These are phyloP conservation scores for Fonsecaea multimorphosa DNA, from an alignment of 2,329 filamentous ascomycete genomes.

Conservation along the genomic window DNA sequence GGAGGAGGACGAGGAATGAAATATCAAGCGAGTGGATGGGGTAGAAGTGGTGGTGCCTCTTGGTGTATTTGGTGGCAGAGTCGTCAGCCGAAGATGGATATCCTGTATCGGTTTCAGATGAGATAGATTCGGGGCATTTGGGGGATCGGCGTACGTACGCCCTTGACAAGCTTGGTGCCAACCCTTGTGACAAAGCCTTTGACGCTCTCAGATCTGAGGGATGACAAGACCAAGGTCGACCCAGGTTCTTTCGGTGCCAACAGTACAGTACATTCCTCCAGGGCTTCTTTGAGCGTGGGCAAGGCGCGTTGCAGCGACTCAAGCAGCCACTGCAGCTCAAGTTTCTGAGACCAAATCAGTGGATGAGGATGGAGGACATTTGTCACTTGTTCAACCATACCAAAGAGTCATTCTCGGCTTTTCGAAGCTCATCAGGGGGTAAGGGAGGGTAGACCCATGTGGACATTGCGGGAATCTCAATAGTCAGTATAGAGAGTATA, in stretches of 20 bases:
- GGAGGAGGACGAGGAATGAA: slow-evolving; percentile 61
- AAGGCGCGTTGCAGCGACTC: slow-evolving; percentile 66
- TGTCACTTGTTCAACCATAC: slow-evolving; percentile 44
- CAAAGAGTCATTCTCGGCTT: slow-evolving; percentile 60
- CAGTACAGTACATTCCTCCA: slow-evolving; percentile 87
- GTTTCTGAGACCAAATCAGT: slow-evolving; percentile 29
- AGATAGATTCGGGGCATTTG: background rate
- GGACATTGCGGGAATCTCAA: slow-evolving; percentile 55
- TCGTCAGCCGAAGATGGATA: slow-evolving; percentile 76
- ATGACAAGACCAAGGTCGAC: slow-evolving; percentile 87
- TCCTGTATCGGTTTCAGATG: slow-evolving; percentile 57
- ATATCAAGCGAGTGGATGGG: slow-evolving; percentile 59
- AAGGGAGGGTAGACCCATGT: slow-evolving; percentile 67
- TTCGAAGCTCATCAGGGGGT: slow-evolving; percentile 56
- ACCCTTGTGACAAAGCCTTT: slow-evolving; percentile 92
- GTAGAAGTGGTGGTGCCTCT: slow-evolving; percentile 43
- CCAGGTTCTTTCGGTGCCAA: slow-evolving; percentile 84
- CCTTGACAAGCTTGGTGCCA: slow-evolving; percentile 89
- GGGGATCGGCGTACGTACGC: slow-evolving; percentile 61
- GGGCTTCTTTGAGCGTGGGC: slow-evolving; percentile 68
- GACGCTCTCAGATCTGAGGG: slow-evolving; percentile 82
- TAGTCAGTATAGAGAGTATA: too few relatives aligned
- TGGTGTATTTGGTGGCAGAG: slow-evolving; percentile 59
- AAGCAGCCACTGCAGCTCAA: slow-evolving; percentile 69
- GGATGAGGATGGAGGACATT: background rate